Percentiles rank a stretch among this genome's conserved stretches.
phyloP scores from a whole-genome alignment of 2,329 filamentous ascomycete genomes.

The Penicillium capsulatum region DNA sequence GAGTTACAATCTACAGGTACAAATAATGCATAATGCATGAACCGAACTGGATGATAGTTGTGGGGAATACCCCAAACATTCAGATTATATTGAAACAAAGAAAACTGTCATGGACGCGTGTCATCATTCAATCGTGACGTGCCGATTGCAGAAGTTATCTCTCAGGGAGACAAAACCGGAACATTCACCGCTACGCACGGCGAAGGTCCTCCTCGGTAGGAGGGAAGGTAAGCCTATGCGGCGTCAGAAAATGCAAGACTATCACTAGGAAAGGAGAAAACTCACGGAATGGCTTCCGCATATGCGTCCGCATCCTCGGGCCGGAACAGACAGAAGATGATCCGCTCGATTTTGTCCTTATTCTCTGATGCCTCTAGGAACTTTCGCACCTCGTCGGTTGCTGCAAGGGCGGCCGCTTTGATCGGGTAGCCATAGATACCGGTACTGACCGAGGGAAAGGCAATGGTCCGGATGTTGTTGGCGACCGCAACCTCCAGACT shows the following conservation, averaged over 20 bases:
- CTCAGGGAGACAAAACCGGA: no score
- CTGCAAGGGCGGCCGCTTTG: conserved; percentile 65
- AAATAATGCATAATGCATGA: no score
- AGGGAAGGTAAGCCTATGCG: conserved; percentile 46
- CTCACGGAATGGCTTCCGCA: conserved; percentile 67
- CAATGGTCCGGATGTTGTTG: conserved; percentile 65
- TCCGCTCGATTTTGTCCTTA: conserved; percentile 56
- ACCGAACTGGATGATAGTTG: no score
- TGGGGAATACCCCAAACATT: neutral
- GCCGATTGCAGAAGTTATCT: no score
- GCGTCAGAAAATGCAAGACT: conserved; percentile 5
- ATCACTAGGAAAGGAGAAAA: conserved; percentile 21
- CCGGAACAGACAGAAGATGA: conserved; percentile 83
- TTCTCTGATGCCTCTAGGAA: conserved; percentile 48
- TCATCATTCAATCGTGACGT: no score
- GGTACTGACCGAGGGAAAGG: conserved; percentile 81
- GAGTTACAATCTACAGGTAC: no score
- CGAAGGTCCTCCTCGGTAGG: conserved; percentile 38
- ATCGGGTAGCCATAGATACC: conserved; percentile 87
- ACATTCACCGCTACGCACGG: neutral
- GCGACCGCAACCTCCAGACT: conserved; percentile 69
- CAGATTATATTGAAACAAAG: neutral
- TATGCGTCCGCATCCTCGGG: conserved; percentile 74
- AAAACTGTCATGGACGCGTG: neutral
- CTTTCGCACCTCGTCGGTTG: conserved; percentile 56